Conservation (phyloP, 306 rosid species). For the Mimosa pudica region DNA sequence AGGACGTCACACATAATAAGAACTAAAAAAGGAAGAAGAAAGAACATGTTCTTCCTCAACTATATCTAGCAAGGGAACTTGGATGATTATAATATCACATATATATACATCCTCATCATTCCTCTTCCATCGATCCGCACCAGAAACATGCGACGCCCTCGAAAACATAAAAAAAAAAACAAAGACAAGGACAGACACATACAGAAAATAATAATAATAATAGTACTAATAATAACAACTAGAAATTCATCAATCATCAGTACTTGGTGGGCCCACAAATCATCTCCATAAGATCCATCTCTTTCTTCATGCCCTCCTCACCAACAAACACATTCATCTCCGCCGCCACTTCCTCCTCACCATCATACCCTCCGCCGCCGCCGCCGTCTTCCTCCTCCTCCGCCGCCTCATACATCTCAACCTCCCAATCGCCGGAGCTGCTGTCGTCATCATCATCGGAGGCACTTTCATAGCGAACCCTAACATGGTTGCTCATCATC, state of each 20-base stretch:
- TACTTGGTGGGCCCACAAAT: neutral
- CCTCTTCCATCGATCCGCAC: neutral
- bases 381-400: neutral
- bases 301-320: constrained; percentile 35
- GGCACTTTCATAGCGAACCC: constrained; percentile 19
- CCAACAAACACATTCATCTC: constrained; percentile 11
- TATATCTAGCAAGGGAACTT: neutral
- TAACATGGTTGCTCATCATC: no score
- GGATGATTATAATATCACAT: neutral
- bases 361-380: neutral
- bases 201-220: neutral
- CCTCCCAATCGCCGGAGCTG: neutral
- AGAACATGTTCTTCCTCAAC: neutral
- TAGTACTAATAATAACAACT: no score
- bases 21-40: neutral
- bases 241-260: neutral
- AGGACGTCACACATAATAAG: neutral
- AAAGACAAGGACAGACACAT: neutral
- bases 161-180: neutral
- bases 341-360: constrained; percentile 34
- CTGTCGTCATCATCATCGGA: constrained; percentile 4
- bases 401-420: neutral
- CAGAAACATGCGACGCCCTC: neutral
- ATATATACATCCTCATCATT: neutral
- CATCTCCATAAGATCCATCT: constrained; percentile 34